phyloP scores from a whole-genome alignment of 2,329 filamentous ascomycete species.

The Rhynchosporium secalis region DNA sequence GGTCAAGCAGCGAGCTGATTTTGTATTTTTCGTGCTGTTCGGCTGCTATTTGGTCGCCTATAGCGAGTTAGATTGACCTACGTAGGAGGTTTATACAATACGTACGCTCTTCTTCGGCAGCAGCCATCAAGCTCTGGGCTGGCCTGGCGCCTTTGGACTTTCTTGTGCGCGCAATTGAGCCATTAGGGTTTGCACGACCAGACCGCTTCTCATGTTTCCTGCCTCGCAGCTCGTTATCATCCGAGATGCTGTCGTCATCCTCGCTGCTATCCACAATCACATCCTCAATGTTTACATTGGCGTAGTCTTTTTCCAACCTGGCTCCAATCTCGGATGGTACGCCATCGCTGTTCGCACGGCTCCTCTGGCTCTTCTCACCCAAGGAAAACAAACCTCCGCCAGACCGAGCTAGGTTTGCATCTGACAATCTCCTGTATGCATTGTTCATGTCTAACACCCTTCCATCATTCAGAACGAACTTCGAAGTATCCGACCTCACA shows the following conservation, averaged over 20 bases:
- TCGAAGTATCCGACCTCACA: slow-evolving; percentile 38
- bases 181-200: slow-evolving; percentile 36
- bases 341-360: slow-evolving; percentile 31
- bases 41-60: slow-evolving; percentile 26
- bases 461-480: slow-evolving; percentile 58
- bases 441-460: slow-evolving; percentile 65
- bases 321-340: slow-evolving; percentile 18
- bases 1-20: slow-evolving; percentile 48
- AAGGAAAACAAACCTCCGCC: slow-evolving; percentile 60
- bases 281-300: slow-evolving; percentile 33
- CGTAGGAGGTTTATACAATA: slow-evolving; percentile 26
- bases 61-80: not conserved
- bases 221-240: slow-evolving; percentile 64
- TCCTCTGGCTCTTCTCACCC: slow-evolving; percentile 28
- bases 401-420: slow-evolving; percentile 66
- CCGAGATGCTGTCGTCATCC: slow-evolving; percentile 51
- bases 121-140: slow-evolving; percentile 65
- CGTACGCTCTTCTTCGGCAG: slow-evolving; percentile 78
- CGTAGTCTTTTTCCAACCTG: slow-evolving; percentile 38
- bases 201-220: slow-evolving; percentile 48
- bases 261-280: slow-evolving; percentile 38
- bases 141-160: slow-evolving; percentile 44
- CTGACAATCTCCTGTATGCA: slow-evolving; percentile 70
- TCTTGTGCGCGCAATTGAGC: slow-evolving; percentile 40
- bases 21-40: slow-evolving; percentile 34